These are phyloP conservation scores for Sanghuangporus baumii DNA, from an alignment of 1,284 basidiomycete genomes.

Conservation along the genomic window DNA sequence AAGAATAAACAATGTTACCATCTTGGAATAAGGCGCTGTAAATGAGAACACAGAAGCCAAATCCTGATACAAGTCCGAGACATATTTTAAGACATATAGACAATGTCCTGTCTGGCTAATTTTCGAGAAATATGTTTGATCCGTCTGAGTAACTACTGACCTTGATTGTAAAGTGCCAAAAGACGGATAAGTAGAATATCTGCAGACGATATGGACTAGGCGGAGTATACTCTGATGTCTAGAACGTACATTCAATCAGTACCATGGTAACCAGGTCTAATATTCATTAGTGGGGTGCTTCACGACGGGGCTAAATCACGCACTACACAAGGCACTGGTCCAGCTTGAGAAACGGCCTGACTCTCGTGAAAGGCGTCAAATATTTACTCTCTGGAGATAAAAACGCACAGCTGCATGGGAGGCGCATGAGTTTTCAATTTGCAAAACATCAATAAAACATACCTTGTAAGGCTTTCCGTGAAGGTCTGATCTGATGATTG, in stretches of 20 bases:
- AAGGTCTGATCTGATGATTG: not conserved
- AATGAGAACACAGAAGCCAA: too few species aligned
- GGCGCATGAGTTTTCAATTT: not conserved
- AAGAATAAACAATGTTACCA: too few species aligned
- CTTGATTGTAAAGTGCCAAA: slow-evolving; percentile 7
- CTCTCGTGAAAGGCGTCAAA: not conserved
- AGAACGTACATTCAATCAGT: not conserved
- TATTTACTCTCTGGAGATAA: not conserved
- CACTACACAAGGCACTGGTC: not conserved
- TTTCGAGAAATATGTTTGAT: not conserved
- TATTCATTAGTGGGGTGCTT: not conserved
- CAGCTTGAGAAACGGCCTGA: not conserved
- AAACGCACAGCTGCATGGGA: not conserved
- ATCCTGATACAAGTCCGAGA: not conserved
- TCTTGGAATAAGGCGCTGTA: too few species aligned
- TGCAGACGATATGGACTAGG: not conserved
- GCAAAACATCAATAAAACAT: not conserved
- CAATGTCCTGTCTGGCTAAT: not conserved
- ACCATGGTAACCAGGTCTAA: not conserved
- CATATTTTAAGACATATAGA: not conserved
- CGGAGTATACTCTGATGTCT: not conserved
- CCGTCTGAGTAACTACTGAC: not conserved
- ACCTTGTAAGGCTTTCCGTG: not conserved
- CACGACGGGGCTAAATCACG: not conserved
- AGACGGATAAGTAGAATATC: slow-evolving; percentile 8